A percentile compares a stretch with the other conserved stretches of the same genome.
phyloP scores from a whole-genome alignment of 805 yeast genomes.

The Suhomyces canberraensis region DNA sequence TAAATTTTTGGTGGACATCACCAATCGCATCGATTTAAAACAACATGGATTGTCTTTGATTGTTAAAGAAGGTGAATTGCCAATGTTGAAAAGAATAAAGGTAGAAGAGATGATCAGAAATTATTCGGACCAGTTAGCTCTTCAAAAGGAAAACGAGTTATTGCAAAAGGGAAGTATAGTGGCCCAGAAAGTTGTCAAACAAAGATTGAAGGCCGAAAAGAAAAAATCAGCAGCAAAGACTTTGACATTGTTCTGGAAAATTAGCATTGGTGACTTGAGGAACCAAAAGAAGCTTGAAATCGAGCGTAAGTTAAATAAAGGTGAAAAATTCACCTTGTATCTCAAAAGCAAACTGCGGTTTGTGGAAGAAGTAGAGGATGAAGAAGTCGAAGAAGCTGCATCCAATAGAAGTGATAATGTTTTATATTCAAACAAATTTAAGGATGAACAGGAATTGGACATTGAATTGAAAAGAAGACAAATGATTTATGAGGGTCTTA shows the following conservation, averaged over 20 bases:
- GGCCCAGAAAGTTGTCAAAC: constrained; percentile 26
- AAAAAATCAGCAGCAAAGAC: constrained; percentile 43
- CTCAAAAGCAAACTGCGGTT: constrained; percentile 19
- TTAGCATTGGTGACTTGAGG: constrained; percentile 48
- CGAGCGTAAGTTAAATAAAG: constrained; percentile 40
- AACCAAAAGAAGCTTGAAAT: constrained; percentile 55
- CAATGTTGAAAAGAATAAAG: constrained; percentile 26
- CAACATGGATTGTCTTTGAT: constrained; percentile 23
- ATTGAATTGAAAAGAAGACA: constrained; percentile 26
- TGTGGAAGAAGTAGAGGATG: constrained; percentile 10
- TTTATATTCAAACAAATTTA: constrained; percentile 3
- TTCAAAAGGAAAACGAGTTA: constrained; percentile 26
- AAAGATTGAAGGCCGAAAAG: constrained; percentile 29
- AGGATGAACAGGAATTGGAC: constrained; percentile 11
- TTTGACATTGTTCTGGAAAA: constrained; percentile 54
- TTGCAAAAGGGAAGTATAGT: constrained; percentile 32
- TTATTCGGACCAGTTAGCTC: constrained; percentile 32
- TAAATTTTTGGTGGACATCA: constrained; percentile 28
- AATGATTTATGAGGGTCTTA: constrained; percentile 24
- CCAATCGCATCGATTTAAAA: constrained; percentile 27
- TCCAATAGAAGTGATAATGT: constrained; percentile 3
- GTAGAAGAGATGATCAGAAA: constrained; percentile 31
- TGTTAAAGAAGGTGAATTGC: constrained; percentile 18
- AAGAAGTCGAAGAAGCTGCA: constrained; percentile 10
- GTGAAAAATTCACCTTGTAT: constrained; percentile 32